Conservation (phyloP, 192 early-diverging fungal genomes). For the Umbelopsis sp. region DNA sequence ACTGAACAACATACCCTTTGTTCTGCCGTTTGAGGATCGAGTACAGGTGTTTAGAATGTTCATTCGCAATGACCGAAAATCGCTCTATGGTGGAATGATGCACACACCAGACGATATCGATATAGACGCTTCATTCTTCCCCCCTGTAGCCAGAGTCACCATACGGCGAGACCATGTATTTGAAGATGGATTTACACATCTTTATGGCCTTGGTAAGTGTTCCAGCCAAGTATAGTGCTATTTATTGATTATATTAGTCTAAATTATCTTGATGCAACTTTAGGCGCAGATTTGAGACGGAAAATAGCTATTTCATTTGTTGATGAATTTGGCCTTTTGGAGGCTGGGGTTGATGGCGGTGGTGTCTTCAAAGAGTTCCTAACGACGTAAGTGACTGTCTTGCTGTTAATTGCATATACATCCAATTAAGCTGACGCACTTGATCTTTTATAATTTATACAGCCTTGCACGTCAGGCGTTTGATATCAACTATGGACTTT, state of each 20-base stretch:
- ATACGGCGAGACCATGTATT: constrained; percentile 82
- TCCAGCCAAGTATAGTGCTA: not conserved
- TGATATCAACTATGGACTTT: constrained; percentile 69
- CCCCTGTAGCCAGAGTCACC: constrained; percentile 44
- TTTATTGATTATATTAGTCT: not conserved
- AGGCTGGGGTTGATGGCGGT: constrained; percentile 96
- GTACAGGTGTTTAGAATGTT: constrained; percentile 83
- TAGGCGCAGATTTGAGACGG: constrained; percentile 67
- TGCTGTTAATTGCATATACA: not conserved
- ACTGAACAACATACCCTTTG: constrained; percentile 86
- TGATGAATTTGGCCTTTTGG: constrained; percentile 77
- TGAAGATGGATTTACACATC: constrained; percentile 82
- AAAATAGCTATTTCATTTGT: constrained; percentile 87
- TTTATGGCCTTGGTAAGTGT: constrained; percentile 64
- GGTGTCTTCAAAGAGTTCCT: constrained; percentile 99
- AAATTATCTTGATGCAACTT: not conserved
- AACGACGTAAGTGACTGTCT: constrained; percentile 55
- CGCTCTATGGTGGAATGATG: constrained; percentile 12
- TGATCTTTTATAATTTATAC: not conserved
- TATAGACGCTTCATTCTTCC: constrained; percentile 17
- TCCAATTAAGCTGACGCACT: not conserved
- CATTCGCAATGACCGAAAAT: constrained; percentile 66
- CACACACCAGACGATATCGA: constrained; percentile 3
- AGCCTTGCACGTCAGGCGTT: constrained; percentile 75
- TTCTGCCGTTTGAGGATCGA: constrained; percentile 88